A percentile compares a stretch with the other conserved stretches of the same genome.
Conservation (phyloP, 306 rosid species). For the Rosa persica region DNA sequence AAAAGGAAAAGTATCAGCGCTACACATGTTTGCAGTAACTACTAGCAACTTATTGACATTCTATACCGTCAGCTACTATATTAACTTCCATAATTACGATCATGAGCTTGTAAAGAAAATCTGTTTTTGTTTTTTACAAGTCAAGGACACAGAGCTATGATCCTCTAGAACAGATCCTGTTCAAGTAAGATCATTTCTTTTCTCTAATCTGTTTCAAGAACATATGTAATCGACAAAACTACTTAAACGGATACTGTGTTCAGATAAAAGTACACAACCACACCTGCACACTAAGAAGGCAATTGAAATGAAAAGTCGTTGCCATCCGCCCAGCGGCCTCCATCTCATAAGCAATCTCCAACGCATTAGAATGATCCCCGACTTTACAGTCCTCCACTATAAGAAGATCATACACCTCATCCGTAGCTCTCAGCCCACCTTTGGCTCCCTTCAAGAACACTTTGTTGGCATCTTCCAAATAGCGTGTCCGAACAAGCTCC, state of each 20-base stretch:
- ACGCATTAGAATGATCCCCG: slow-evolving; percentile 88
- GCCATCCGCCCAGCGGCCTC: slow-evolving; percentile 99
- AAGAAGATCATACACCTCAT: slow-evolving; percentile 74
- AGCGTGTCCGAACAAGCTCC: slow-evolving; percentile 64
- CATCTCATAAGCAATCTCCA: slow-evolving; percentile 86
- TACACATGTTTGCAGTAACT: slow-evolving; percentile 9
- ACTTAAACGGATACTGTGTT: not conserved
- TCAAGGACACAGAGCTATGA: not conserved
- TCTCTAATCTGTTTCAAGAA: not conserved
- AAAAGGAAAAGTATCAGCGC: slow-evolving; percentile 32
- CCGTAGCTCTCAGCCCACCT: slow-evolving; percentile 78
- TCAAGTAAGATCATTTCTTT: not conserved
- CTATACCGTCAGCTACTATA: not conserved
- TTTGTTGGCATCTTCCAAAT: slow-evolving; percentile 78
- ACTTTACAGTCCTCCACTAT: slow-evolving; percentile 77
- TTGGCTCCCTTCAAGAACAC: slow-evolving; percentile 84
- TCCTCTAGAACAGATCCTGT: not conserved
- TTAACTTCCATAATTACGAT: not conserved
- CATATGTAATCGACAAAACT: not conserved
- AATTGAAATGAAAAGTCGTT: slow-evolving; percentile 89
- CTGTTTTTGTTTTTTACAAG: not conserved
- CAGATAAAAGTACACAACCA: not conserved
- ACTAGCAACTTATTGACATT: not conserved
- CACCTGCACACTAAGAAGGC: slow-evolving; percentile 94
- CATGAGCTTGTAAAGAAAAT: not conserved